A percentile compares a stretch with the other conserved stretches of the same genome.
phyloP scores from a whole-genome alignment of 305 asterid species.

The Fraxinus dipetala region DNA sequence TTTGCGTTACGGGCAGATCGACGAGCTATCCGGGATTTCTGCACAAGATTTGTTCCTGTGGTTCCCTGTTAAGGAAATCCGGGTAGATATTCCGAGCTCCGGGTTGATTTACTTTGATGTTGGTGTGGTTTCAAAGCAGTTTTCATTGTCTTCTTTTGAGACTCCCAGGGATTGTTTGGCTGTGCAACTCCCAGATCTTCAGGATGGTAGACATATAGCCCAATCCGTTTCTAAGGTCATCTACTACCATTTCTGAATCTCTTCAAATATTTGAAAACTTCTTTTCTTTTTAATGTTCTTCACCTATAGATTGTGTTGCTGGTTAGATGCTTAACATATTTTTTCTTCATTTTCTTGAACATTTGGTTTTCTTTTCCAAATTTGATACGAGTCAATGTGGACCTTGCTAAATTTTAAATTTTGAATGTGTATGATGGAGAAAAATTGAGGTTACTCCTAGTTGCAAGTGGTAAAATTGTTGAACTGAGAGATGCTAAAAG shows the following conservation, averaged over 20 bases:
- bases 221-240: constrained; percentile 38
- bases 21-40: constrained; percentile 41
- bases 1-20: constrained; percentile 42
- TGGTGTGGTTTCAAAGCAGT: constrained; percentile 58
- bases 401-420: not conserved
- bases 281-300: not conserved
- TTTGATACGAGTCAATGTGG: not conserved
- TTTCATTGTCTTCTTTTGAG: constrained; percentile 49
- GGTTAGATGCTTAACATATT: not conserved
- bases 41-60: constrained; percentile 55
- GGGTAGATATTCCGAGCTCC: constrained; percentile 45
- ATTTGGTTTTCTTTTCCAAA: not conserved
- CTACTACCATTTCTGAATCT: not conserved
- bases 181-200: constrained; percentile 39
- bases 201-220: constrained; percentile 27
- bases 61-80: constrained; percentile 50
- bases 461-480: not conserved
- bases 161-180: constrained; percentile 49
- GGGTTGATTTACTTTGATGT: constrained; percentile 58
- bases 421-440: not conserved
- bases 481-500: not conserved
- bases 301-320: not conserved
- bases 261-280: not conserved
- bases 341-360: not conserved
- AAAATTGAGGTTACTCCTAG: not conserved